Evolutionary conservation across 2,329 filamentous ascomycete species (phyloP).

Genomic region (Cladophialophora carrionii): DNA sequence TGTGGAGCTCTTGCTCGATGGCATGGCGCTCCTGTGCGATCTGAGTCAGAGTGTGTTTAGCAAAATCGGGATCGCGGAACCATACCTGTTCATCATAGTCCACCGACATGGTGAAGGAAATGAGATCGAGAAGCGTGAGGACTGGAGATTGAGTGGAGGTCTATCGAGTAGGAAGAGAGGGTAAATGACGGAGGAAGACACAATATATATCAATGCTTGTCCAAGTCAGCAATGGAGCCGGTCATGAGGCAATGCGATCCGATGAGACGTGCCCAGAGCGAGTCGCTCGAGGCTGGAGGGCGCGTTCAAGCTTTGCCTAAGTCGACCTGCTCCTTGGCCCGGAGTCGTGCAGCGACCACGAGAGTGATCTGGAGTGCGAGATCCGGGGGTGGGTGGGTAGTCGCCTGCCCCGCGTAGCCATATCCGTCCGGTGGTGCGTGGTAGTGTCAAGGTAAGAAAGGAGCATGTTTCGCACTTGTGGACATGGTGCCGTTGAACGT

Average conservation of each 20-base stretch:
- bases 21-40: slow-evolving; percentile 32
- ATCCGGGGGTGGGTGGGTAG: background rate
- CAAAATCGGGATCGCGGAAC: background rate
- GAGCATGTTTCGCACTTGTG: background rate
- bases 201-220: background rate
- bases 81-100: slow-evolving; percentile 51
- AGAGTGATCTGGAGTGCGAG: background rate
- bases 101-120: slow-evolving; percentile 50
- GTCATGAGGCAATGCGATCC: slow-evolving; percentile 5
- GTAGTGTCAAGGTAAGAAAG: too few relatives aligned
- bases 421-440: background rate
- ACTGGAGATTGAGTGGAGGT: background rate
- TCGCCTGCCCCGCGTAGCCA: background rate
- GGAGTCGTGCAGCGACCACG: background rate
- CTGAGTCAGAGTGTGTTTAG: background rate
- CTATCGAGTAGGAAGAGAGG: background rate
- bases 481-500: background rate
- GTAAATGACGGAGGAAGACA: background rate
- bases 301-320: background rate
- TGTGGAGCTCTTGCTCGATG: slow-evolving; percentile 48
- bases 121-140: background rate
- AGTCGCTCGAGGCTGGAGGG: background rate
- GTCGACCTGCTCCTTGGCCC: background rate
- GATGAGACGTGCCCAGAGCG: background rate
- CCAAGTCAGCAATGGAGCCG: background rate